Evolutionary conservation across 140 eudicot species (phyloP).

Genomic region (Eryngium alpinum): DNA sequence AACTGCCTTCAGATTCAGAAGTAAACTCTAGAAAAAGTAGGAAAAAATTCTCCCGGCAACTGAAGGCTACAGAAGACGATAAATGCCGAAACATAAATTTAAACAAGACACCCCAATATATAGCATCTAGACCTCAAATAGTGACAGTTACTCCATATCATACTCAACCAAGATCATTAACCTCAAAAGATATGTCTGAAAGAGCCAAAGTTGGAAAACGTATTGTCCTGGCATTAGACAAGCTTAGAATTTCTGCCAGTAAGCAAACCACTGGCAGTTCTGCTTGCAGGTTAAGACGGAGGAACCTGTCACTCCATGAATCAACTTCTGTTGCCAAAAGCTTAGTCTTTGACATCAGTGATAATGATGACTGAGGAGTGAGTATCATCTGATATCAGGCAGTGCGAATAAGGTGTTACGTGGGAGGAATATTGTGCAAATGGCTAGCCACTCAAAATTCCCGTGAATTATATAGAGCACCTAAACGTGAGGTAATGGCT

Average conservation of each 20-base stretch:
- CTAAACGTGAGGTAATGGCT: background rate
- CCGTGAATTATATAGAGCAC: background rate
- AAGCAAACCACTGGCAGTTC: slow-evolving; percentile 35
- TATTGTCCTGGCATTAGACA: slow-evolving; percentile 43
- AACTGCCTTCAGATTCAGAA: slow-evolving; percentile 36
- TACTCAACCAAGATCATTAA: slow-evolving; percentile 10
- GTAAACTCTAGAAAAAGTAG: background rate
- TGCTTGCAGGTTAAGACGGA: slow-evolving; percentile 29
- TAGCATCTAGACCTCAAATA: slow-evolving; percentile 26
- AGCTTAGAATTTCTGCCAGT: slow-evolving; percentile 37
- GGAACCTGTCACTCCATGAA: slow-evolving; percentile 11
- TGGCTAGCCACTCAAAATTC: background rate
- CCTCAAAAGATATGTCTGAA: slow-evolving; percentile 16
- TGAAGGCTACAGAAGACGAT: background rate
- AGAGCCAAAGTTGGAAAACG: slow-evolving; percentile 45
- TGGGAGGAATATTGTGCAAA: background rate
- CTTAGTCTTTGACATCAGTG: slow-evolving; percentile 52
- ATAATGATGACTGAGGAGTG: slow-evolving; percentile 28
- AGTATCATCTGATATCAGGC: slow-evolving; percentile 1
- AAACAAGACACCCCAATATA: slow-evolving; percentile 6
- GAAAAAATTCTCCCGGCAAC: background rate
- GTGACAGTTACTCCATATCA: slow-evolving; percentile 3
- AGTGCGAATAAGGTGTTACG: background rate
- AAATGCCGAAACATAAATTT: slow-evolving; percentile 6
- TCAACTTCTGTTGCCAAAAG: slow-evolving; percentile 29